These are phyloP conservation scores for Suillus alpinus DNA, from an alignment of 768 basidiomycete genomes.

Conservation along the genomic window DNA sequence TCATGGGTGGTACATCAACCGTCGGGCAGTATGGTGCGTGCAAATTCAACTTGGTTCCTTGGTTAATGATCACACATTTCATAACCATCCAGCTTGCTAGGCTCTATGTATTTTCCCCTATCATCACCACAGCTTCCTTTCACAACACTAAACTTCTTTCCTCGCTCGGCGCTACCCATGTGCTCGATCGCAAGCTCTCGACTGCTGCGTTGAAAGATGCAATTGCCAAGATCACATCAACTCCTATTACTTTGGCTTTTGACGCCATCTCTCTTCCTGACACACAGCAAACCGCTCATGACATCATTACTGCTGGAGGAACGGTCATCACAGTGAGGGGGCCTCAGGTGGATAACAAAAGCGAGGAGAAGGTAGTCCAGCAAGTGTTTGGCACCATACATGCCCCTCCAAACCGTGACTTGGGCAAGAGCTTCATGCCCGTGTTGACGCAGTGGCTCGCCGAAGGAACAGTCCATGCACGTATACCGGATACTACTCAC, in stretches of 20 bases:
- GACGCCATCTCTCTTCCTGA: constrained; percentile 29
- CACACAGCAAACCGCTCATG: constrained; percentile 33
- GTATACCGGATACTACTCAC: background rate
- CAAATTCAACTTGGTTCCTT: constrained; percentile 31
- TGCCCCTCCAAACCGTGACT: background rate
- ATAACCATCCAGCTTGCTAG: constrained; percentile 35
- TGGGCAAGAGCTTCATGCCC: constrained; percentile 10
- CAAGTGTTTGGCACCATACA: constrained; percentile 5
- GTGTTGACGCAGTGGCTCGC: constrained; percentile 12
- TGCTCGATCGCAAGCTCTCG: constrained; percentile 31
- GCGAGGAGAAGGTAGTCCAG: constrained; percentile 1
- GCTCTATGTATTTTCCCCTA: constrained; percentile 34
- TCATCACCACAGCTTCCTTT: constrained; percentile 39
- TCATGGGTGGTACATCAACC: constrained; percentile 37
- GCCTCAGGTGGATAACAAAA: constrained; percentile 3
- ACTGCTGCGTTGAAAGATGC: constrained; percentile 8
- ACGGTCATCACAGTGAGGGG: constrained; percentile 13
- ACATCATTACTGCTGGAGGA: constrained; percentile 31
- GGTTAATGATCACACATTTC: constrained; percentile 35
- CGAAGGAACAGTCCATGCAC: constrained; percentile 7
- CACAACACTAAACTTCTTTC: constrained; percentile 31
- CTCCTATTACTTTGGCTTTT: constrained; percentile 12
- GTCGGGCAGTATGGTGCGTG: constrained; percentile 38
- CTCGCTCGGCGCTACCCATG: constrained; percentile 36
- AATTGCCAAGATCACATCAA: constrained; percentile 13